phyloP scores from a whole-genome alignment of 1,284 basidiomycete species.

The Vanrija pseudolonga region DNA sequence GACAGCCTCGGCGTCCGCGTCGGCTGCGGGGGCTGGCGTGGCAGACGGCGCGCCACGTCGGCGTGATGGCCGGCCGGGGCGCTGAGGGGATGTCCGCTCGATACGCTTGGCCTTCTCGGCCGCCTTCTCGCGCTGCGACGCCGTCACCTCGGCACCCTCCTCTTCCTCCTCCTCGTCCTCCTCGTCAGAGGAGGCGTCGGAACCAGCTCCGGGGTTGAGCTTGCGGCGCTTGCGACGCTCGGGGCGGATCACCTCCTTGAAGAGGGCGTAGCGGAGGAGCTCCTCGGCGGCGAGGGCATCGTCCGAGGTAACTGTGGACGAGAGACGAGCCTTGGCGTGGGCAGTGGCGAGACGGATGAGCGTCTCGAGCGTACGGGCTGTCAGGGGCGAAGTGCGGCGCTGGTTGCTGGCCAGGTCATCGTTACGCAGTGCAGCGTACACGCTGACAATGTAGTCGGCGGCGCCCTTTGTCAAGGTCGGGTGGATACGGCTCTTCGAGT shows the following conservation, averaged over 20 bases:
- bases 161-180: slow-evolving; percentile 55
- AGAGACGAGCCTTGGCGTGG: slow-evolving; percentile 92
- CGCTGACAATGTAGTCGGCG: slow-evolving; percentile 88
- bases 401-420: slow-evolving; percentile 86
- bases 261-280: slow-evolving; percentile 94
- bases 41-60: not conserved
- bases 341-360: slow-evolving; percentile 97
- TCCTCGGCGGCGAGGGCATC: slow-evolving; percentile 91
- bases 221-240: slow-evolving; percentile 70
- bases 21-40: not conserved
- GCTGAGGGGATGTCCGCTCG: slow-evolving; percentile 15
- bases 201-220: slow-evolving; percentile 59
- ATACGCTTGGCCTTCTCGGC: slow-evolving; percentile 54
- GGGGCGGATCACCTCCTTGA: slow-evolving; percentile 90
- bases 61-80: not conserved
- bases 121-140: slow-evolving; percentile 40
- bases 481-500: slow-evolving; percentile 82
- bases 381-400: slow-evolving; percentile 85
- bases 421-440: slow-evolving; percentile 88
- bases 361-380: slow-evolving; percentile 97
- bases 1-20: slow-evolving; percentile 21
- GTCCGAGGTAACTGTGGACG: slow-evolving; percentile 72
- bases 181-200: slow-evolving; percentile 53
- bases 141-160: slow-evolving; percentile 28
- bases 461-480: slow-evolving; percentile 89